phyloP scores from a whole-genome alignment of 805 yeast species.

The Zygosaccharomyces gambellarensis region DNA sequence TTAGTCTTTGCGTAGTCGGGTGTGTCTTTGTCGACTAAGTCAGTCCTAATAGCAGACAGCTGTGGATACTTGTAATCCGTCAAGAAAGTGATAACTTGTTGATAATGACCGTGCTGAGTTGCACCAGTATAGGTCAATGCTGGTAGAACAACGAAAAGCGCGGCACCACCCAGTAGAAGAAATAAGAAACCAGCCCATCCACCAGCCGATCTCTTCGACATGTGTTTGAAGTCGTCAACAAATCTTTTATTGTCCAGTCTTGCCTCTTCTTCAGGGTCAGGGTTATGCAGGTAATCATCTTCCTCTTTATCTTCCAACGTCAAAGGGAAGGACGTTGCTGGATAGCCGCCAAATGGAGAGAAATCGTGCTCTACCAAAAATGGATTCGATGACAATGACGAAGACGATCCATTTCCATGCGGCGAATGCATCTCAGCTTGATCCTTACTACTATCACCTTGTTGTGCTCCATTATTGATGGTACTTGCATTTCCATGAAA shows the following conservation, averaged over 20 bases:
- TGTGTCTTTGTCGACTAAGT: conserved; percentile 59
- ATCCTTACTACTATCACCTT: conserved; percentile 2
- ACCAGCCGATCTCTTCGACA: conserved; percentile 58
- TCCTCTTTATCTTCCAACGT: conserved; percentile 89
- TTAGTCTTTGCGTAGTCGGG: conserved; percentile 47
- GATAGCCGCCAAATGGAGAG: conserved; percentile 95
- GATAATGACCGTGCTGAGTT: conserved; percentile 28
- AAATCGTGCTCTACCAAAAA: conserved; percentile 56
- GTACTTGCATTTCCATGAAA: conserved; percentile 6
- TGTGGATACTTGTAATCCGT: conserved; percentile 48
- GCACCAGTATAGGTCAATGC: conserved; percentile 79
- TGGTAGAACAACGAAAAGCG: conserved; percentile 75
- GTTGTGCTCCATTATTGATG: conserved; percentile 2
- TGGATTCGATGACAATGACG: conserved; percentile 36
- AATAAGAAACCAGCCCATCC: conserved; percentile 59
- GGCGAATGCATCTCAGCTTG: conserved; percentile 26
- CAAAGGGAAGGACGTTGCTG: conserved; percentile 86
- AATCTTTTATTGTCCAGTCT: conserved; percentile 70
- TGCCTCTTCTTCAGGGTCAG: conserved; percentile 92
- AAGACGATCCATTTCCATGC: conserved; percentile 22
- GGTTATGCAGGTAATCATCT: conserved; percentile 93
- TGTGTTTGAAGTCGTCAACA: conserved; percentile 54
- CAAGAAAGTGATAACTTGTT: conserved; percentile 37
- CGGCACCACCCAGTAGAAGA: conserved; percentile 55
- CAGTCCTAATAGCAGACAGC: conserved; percentile 47